phyloP scores from a whole-genome alignment of 495 filamentous ascomycete genomes.

The Bryoglossum gracile region DNA sequence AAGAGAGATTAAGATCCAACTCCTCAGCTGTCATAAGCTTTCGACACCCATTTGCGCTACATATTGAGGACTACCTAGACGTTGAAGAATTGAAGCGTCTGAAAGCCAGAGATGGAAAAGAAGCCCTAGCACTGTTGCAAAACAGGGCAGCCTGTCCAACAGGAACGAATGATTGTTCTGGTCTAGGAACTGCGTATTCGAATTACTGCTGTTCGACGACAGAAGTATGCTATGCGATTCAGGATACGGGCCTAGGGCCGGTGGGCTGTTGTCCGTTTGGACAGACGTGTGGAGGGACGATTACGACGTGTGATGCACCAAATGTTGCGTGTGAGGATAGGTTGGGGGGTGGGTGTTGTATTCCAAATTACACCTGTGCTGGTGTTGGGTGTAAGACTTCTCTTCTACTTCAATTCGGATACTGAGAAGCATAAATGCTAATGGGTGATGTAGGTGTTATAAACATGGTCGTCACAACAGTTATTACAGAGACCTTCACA shows the following conservation, averaged over 20 bases:
- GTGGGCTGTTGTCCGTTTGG: conserved; percentile 84
- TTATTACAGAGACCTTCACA: conserved; percentile 21
- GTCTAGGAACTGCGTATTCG: conserved; percentile 61
- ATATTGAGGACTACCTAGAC: conserved; percentile 13
- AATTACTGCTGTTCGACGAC: conserved; percentile 68
- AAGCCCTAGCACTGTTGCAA: conserved; percentile 30
- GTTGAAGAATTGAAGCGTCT: conserved; percentile 16
- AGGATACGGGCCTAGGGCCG: conserved; percentile 63
- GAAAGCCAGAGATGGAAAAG: background rate
- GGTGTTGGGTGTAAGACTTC: conserved; percentile 62
- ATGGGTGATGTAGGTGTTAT: conserved; percentile 21
- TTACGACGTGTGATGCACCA: conserved; percentile 54
- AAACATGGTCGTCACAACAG: conserved; percentile 29
- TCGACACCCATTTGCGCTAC: conserved; percentile 17
- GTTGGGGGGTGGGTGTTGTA: conserved; percentile 81
- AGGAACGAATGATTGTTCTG: conserved; percentile 58
- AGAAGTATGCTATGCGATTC: conserved; percentile 62
- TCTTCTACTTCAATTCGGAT: background rate
- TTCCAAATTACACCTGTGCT: conserved; percentile 72
- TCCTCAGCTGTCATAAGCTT: conserved; percentile 10
- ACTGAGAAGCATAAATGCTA: background rate
- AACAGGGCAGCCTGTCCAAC: conserved; percentile 58
- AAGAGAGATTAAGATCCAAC: conserved; percentile 16
- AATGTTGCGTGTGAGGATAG: conserved; percentile 61
- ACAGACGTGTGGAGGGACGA: conserved; percentile 54